Evolutionary conservation across 306 rosid genomes (phyloP).

Genomic region (Medicago lupulina): DNA sequence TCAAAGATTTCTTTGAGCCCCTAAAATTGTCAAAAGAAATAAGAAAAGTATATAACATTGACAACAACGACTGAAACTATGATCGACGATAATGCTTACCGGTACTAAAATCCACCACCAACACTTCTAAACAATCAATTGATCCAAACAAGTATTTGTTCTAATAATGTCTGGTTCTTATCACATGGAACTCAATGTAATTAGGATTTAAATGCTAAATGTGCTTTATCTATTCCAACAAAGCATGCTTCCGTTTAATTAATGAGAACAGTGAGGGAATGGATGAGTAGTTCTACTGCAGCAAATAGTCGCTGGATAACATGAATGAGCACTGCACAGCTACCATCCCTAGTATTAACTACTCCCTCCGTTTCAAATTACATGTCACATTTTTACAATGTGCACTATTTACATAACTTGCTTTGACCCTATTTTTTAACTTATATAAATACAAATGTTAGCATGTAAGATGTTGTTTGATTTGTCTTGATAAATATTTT

Average conservation of each 20-base stretch:
- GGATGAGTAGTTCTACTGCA: not conserved
- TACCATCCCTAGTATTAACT: conserved; percentile 3
- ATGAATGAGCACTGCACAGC: not conserved
- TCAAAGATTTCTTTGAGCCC: not conserved
- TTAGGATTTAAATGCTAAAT: conserved; percentile 14
- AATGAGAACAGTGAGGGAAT: not conserved
- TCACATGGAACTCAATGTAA: not conserved
- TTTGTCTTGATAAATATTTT: no score
- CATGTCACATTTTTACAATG: no score
- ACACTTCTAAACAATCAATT: not conserved
- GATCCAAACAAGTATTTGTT: not conserved
- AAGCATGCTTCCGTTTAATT: not conserved
- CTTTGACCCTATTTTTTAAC: no score
- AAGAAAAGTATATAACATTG: not conserved
- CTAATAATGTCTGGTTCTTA: not conserved
- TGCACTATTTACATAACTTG: no score
- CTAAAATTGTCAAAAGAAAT: conserved; percentile 4
- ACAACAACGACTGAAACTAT: not conserved
- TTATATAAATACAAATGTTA: no score
- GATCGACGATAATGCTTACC: not conserved
- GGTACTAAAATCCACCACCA: not conserved
- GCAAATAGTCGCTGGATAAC: not conserved
- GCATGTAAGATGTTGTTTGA: no score
- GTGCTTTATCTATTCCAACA: not conserved
- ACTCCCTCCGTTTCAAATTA: no score